Evolutionary conservation across 1,284 basidiomycete genomes (phyloP), one percentile per base, ranked within the genome.

Genomic region (Phellopilus nigrolimitatus): DNA sequence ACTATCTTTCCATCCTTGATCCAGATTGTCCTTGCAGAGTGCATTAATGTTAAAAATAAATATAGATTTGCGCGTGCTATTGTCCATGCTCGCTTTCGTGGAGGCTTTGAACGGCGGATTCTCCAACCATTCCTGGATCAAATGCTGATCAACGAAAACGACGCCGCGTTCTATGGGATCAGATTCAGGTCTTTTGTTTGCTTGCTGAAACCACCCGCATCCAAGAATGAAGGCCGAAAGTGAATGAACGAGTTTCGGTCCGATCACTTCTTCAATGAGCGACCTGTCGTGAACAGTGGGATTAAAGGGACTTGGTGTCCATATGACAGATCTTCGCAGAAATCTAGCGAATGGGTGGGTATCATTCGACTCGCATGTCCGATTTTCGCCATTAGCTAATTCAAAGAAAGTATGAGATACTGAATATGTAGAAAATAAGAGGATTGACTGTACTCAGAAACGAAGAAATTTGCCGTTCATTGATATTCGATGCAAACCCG

Each of bases 11-110:
- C 42, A 19, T 8, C 42, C 30, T 7, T 10, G 15, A 9, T 17
- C 27, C 28, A 44, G 30, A 13, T 10, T 17, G 22, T 49, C 47
- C 37, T 8, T 13, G 13, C 25, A 13, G n/a, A 49, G 39, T 12
- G 21, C 31, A n/a, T 38, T 24, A 17, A 21, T 19, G 24, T 30
- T 41, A 40, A 40, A 49, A 6, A 49, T 34, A 49, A 49, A 49
- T 22, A 49, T 41, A 15, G 47, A 38, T 19, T 30, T 49, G 13
- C 38, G 37, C n/a, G n/a, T n/a, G n/a, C n/a, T n/a, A n/a, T n/a
- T n/a, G 15, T 40, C 46, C 13, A 13, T 9, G 21, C 21, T 31
- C 1, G 30, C 15, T 8, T 17, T 17, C 8, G 15, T 6, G 5
- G 13, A 8, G 4, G 36, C 6, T n/a, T 4, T 37, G 19, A 8